phyloP scores from a whole-genome alignment of 2,329 filamentous ascomycete genomes.

The Pseudogymnoascus sp. region DNA sequence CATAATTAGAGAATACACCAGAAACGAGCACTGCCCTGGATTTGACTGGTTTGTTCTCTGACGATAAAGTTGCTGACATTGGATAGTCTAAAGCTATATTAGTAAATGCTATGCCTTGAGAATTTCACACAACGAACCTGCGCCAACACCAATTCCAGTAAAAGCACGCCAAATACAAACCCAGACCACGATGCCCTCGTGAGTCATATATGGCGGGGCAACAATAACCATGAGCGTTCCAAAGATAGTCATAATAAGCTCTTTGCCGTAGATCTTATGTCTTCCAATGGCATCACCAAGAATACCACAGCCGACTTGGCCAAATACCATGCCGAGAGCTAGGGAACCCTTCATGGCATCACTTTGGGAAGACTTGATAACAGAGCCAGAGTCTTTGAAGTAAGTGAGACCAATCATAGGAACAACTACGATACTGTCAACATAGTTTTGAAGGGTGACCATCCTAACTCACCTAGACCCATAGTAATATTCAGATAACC shows the following conservation, averaged over 20 bases:
- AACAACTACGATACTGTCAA: conserved; percentile 17
- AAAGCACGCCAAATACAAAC: conserved; percentile 38
- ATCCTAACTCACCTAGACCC: conserved; percentile 20
- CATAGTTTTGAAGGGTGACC: background rate
- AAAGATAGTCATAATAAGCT: conserved; percentile 39
- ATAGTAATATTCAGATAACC: conserved; percentile 25
- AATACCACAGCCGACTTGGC: conserved; percentile 39
- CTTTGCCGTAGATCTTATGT: conserved; percentile 43
- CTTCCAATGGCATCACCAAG: conserved; percentile 40
- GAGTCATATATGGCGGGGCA: conserved; percentile 31
- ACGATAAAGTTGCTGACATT: conserved; percentile 57
- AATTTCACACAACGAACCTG: background rate
- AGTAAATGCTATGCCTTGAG: background rate
- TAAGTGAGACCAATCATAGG: conserved; percentile 25
- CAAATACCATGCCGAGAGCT: conserved; percentile 37
- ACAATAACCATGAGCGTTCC: conserved; percentile 39
- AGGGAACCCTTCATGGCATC: conserved; percentile 37
- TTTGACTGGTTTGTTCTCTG: conserved; percentile 51
- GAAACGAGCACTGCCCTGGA: background rate
- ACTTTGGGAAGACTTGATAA: background rate
- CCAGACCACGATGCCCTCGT: conserved; percentile 37
- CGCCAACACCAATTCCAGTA: conserved; percentile 47
- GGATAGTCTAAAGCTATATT: conserved; percentile 53
- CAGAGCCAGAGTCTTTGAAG: conserved; percentile 16
- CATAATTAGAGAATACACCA: conserved; percentile 4